These are phyloP conservation scores for Carex pumila DNA, from an alignment of 176 grass and related monocot species.

Conservation along the genomic window DNA sequence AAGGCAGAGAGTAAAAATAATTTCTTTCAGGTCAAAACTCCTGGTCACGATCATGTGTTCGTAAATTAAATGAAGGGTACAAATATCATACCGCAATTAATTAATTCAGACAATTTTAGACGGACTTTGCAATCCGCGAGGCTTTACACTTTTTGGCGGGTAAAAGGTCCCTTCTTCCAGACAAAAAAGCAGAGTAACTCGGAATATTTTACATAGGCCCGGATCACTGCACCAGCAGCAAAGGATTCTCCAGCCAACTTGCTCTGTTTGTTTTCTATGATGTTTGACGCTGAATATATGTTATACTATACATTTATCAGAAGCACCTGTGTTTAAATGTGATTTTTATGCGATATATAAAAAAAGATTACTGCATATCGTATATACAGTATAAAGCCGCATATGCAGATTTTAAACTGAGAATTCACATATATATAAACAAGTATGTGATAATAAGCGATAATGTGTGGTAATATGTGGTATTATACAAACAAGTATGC, in stretches of 20 bases:
- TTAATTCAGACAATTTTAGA: not conserved
- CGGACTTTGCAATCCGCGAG: not conserved
- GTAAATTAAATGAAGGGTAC: not conserved
- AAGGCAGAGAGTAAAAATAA: not conserved
- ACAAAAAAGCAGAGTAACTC: not conserved
- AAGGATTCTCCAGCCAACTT: not conserved
- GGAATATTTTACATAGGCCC: not conserved
- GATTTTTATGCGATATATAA: no score
- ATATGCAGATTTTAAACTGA: no score
- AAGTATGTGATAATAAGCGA: no score
- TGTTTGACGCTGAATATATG: no score
- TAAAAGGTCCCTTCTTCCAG: not conserved
- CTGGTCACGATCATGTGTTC: not conserved
- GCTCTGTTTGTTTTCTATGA: not conserved
- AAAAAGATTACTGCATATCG: no score
- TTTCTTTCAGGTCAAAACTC: not conserved
- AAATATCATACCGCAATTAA: conserved; percentile 1
- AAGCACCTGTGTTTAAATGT: no score
- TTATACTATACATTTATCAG: no score
- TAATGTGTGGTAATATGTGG: no score
- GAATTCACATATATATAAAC: no score
- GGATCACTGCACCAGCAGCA: not conserved
- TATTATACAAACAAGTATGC: no score
- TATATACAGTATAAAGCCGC: no score
- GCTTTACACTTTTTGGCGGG: conserved; percentile 23